Evolutionary conservation across 495 filamentous ascomycete genomes (phyloP), one percentile per base, ranked within the genome.

Genomic region (Xylaria palmicola): DNA sequence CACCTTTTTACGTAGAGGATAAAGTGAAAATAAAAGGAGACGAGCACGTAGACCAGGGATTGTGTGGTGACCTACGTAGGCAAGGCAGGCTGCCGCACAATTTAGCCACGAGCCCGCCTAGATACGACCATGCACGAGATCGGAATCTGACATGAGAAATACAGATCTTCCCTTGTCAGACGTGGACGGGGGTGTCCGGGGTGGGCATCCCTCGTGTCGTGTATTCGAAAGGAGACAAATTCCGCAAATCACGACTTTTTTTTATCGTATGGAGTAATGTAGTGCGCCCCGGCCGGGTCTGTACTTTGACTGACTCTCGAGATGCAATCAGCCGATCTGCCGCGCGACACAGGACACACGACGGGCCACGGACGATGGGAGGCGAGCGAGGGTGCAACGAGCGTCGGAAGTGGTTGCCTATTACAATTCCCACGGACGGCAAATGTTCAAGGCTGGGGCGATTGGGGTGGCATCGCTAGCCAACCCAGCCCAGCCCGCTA

Each of bases 121-220:
- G 59, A 61, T 61, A 55, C 50, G 20, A 61, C 59, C 59, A 61
- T 61, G 59, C 59, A 61, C 59, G 50, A 61, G 59, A 61, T 61
- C 59, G 59, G 59, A 61, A 61, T 61, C 59, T 61, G 49, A 61
- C 59, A 61, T 61, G 59, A 61, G 50, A 61, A 61, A 61, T 61
- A 54, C 59, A 61, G 59, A 61, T 61, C 59, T 61, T 55, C 59
- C 59, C 59, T 54, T 61, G 59, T 55, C 49, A 61, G 30, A 61
- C 59, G 50, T 40, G 39, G 41, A 61, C 40, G 29, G 59, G 59
- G 56, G 36, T 61, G 41, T 54, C 40, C 39, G 59, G 59, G 56
- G 36, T 61, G 17, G 40, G 26, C 4, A 44, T 26, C 55, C 59
- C 47, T 60, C 57, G 47, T 60, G 57, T 52, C 45, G 56, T 48